Conservation (phyloP, 2,329 filamentous ascomycete genomes). For the Fusarium sp. region DNA sequence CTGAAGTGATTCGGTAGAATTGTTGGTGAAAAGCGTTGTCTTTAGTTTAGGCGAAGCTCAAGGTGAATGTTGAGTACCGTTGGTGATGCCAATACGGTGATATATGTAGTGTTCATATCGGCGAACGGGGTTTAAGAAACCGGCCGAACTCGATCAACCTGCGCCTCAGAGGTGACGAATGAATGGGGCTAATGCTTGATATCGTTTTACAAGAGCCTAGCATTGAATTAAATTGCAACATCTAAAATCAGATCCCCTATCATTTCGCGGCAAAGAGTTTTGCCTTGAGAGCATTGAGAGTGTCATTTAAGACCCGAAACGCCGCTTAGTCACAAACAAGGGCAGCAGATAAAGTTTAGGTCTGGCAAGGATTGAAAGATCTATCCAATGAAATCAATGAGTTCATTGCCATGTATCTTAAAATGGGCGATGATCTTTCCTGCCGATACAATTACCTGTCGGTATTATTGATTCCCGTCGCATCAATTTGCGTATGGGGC, state of each 20-base stretch:
- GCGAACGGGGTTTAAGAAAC: not conserved
- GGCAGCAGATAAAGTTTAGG: not conserved
- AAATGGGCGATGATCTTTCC: not conserved
- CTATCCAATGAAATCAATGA: not conserved
- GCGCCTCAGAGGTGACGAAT: not conserved
- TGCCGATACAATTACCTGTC: no score
- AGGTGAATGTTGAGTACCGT: not conserved
- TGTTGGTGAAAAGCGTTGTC: not conserved
- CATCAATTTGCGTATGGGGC: not conserved
- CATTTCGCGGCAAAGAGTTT: not conserved
- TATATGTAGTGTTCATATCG: not conserved
- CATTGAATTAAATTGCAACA: not conserved
- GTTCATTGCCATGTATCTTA: not conserved
- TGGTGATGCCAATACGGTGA: not conserved
- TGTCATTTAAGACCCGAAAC: not conserved
- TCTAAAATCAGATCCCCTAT: not conserved
- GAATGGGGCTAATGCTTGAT: not conserved
- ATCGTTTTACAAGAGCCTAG: not conserved
- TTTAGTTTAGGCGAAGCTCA: not conserved
- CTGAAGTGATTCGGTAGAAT: not conserved
- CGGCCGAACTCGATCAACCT: not conserved
- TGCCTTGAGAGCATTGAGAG: not conserved
- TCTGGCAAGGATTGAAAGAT: not conserved
- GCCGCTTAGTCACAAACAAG: not conserved
- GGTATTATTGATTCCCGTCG: not conserved